Evolutionary conservation across 1,284 basidiomycete species (phyloP).

Genomic region (Coniophora puteana): DNA sequence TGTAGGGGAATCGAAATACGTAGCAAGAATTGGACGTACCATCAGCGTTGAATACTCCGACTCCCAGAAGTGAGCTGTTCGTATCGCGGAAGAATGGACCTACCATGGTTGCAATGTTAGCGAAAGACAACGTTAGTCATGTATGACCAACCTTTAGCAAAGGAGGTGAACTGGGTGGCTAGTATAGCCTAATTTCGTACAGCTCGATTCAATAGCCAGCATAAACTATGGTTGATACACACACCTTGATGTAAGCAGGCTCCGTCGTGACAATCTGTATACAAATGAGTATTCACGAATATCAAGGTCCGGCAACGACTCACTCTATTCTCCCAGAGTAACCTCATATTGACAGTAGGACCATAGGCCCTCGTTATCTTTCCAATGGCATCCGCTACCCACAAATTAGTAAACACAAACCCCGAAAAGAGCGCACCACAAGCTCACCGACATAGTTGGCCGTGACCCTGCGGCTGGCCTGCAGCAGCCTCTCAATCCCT

Average conservation of each 20-base stretch:
- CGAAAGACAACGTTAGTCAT: no score
- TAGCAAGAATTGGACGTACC: constrained; percentile 27
- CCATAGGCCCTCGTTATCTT: constrained; percentile 21
- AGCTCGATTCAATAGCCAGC: background rate
- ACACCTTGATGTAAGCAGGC: constrained; percentile 38
- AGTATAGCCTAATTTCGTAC: constrained; percentile 27
- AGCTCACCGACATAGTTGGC: no score
- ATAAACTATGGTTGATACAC: background rate
- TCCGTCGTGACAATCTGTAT: constrained; percentile 31
- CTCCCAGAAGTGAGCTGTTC: constrained; percentile 39
- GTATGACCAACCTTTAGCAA: constrained; percentile 35
- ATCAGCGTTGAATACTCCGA: constrained; percentile 60
- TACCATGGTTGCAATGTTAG: no score
- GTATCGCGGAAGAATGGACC: constrained; percentile 19
- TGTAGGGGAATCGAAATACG: background rate
- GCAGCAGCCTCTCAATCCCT: constrained; percentile 26
- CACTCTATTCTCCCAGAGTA: constrained; percentile 32
- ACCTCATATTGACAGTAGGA: constrained; percentile 25
- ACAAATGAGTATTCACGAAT: background rate
- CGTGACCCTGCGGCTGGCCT: no score
- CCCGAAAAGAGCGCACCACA: no score
- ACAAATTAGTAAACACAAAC: constrained; percentile 1
- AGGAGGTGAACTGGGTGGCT: constrained; percentile 36
- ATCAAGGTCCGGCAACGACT: constrained; percentile 4
- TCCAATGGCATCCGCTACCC: constrained; percentile 24